Base-by-base conservation (phyloP, 768 basidiomycete species). In the Lentinula sp. region DNA sequence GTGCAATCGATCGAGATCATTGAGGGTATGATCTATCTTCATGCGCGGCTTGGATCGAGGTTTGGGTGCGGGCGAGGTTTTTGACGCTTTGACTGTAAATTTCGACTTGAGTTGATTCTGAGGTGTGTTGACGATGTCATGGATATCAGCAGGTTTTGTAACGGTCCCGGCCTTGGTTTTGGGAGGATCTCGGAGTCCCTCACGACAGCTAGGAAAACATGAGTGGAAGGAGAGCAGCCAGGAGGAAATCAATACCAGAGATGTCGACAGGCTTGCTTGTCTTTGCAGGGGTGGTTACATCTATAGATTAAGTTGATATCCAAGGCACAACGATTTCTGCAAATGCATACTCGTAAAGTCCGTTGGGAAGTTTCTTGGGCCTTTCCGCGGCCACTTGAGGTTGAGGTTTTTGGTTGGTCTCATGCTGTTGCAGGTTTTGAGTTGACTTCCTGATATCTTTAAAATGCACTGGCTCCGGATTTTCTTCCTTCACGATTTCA, bases 251-350 rank as follows among this genome's bases (percentile, higher is more conserved):
- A 76, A 64, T 64, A 91, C 92, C 92, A 93, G 39, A 86, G 69
- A 74, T 94, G 92, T 28, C 86, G 82, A 68, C 92, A 94, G 46
- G 75, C 78, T 4, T 75, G 73, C 71, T 92, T 93, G 67, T 91
- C 84, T 69, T 88, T 90, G 78, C 92, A 94, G 21, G 79, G 56
- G 65, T 94, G 92, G 65, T 89, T 89, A 67, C 92, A 94, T 54
- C 90, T 91, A 42, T 61, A 59, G 31, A 21, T 34, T 57, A 16
- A 28, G n/a, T 65, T 15, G 23, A 46, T 48, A 18, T 52, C 32
- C 57, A 42, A 37, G 7, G 9, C 54, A 23, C 5, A 58, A 59
- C 31, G 3, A 21, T 49, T 31, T 32, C 9, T 45, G 48, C 43
- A 37, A 43, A 60, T 35, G 54, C n/a, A 62, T 81, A 87, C 89